Evolutionary conservation across 257 asterid species (phyloP).

Genomic region (Solanum tacnaense): DNA sequence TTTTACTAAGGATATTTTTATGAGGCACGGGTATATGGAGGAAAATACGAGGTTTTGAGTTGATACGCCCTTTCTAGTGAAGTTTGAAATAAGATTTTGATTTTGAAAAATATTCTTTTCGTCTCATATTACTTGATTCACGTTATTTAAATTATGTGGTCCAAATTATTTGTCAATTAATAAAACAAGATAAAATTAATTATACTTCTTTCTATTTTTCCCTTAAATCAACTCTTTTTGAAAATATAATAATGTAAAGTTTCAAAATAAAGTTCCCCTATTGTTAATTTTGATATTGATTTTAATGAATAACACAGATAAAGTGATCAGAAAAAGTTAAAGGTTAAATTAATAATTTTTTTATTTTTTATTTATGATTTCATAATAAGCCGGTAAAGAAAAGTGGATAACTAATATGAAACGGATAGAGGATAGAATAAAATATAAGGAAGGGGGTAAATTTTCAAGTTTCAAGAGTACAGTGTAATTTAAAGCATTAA

Average conservation of each 20-base stretch:
- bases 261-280: not conserved
- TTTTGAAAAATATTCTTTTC: accelerated
- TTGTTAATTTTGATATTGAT: not conserved
- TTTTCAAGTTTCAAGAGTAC: not conserved
- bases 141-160: not conserved
- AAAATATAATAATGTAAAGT: not conserved
- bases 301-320: too few relatives aligned
- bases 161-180: not conserved
- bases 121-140: not conserved
- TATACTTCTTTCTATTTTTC: not conserved
- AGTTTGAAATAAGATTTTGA: not conserved
- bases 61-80: not conserved
- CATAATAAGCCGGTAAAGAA: too few relatives aligned
- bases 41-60: not conserved
- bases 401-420: too few relatives aligned
- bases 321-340: too few relatives aligned
- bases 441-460: not conserved
- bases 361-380: too few relatives aligned
- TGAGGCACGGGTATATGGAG: not conserved
- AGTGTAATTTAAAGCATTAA: not conserved
- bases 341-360: too few relatives aligned
- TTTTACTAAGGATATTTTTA: not conserved
- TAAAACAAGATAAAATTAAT: not conserved
- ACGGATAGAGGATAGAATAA: not conserved
- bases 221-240: not conserved